phyloP scores from a whole-genome alignment of 2,329 filamentous ascomycete genomes.

The Mollisiaceae sp. region DNA sequence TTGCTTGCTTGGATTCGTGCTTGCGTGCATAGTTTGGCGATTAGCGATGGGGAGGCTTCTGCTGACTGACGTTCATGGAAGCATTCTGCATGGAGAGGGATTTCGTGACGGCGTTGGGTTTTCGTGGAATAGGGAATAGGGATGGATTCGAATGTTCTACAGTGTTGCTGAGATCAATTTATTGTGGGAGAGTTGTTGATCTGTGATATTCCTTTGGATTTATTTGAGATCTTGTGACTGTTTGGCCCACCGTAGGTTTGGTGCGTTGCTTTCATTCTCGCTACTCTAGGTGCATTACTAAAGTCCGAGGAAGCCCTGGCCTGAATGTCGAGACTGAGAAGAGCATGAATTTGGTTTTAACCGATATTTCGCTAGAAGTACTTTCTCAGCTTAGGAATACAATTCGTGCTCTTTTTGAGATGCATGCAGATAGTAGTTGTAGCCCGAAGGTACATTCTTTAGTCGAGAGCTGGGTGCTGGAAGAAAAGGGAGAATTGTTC shows the following conservation, averaged over 20 bases:
- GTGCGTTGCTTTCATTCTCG: too few relatives aligned
- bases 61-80: background rate
- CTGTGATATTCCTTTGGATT: background rate
- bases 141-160: background rate
- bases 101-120: slow-evolving; percentile 8
- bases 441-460: too few relatives aligned
- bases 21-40: slow-evolving; percentile 10
- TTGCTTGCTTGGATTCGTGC: background rate
- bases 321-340: too few relatives aligned
- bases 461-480: too few relatives aligned
- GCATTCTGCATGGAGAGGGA: background rate
- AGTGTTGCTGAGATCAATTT: background rate
- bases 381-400: too few relatives aligned
- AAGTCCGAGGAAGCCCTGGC: too few relatives aligned
- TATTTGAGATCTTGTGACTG: background rate
- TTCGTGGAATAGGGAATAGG: background rate
- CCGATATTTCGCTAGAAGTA: too few relatives aligned
- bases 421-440: too few relatives aligned
- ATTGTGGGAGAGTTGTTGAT: background rate
- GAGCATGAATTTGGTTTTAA: too few relatives aligned
- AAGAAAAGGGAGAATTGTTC: too few relatives aligned
- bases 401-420: too few relatives aligned
- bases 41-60: slow-evolving; percentile 2
- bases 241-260: background rate
- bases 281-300: too few relatives aligned